Evolutionary conservation across 164 flowering plant genomes (phyloP).

Genomic region (Kalanchoe fedtschenkoi): DNA sequence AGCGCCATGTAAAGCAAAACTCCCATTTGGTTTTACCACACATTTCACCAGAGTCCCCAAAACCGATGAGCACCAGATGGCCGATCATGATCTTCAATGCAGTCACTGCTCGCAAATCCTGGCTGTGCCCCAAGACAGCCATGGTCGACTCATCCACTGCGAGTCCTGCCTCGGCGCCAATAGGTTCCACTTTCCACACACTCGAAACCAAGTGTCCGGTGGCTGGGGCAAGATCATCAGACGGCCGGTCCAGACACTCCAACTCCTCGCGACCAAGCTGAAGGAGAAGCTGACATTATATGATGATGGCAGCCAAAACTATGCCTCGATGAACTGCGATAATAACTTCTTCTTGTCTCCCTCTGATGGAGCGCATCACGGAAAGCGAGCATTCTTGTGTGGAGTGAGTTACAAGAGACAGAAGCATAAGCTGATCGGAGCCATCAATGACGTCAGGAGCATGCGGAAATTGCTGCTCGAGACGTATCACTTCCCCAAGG

Average conservation of each 20-base stretch:
- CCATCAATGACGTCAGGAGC: conserved; percentile 29
- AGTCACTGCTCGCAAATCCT: conserved; percentile 2
- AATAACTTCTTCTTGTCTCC: background rate
- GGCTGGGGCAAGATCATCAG: background rate
- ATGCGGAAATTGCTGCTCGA: conserved; percentile 29
- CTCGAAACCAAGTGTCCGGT: background rate
- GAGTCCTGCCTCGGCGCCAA: background rate
- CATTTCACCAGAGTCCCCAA: background rate
- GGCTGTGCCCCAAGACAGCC: background rate
- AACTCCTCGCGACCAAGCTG: background rate
- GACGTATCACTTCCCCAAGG: conserved; percentile 10
- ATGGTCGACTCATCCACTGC: background rate
- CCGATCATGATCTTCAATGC: background rate
- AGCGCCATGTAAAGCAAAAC: too few relatives aligned
- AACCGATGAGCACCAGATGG: background rate
- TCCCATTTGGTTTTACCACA: background rate
- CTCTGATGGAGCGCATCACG: background rate
- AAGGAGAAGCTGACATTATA: background rate
- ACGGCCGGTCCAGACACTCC: background rate
- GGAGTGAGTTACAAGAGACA: conserved; percentile 33
- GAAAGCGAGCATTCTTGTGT: conserved; percentile 39
- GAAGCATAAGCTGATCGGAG: conserved; percentile 31
- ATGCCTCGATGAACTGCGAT: background rate
- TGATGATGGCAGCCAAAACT: background rate
- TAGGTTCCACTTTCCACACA: background rate